phyloP scores from a whole-genome alignment of 306 rosid species.

The Dryas drummondii region DNA sequence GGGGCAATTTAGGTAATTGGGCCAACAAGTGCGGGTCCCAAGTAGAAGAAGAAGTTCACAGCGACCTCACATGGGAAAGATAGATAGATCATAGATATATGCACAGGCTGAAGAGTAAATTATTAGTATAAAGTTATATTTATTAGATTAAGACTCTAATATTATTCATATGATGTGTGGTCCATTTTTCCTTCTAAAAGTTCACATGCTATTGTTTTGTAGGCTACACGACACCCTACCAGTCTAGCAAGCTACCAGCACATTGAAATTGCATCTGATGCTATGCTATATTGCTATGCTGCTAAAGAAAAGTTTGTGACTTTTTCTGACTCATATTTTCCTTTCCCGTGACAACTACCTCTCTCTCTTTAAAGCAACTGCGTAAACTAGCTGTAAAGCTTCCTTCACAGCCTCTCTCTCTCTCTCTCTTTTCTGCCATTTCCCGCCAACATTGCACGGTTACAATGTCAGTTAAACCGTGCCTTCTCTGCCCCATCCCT shows the following conservation, averaged over 20 bases:
- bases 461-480: neutral
- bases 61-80: conserved; percentile 24
- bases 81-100: neutral
- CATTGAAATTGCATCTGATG: conserved; percentile 22
- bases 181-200: conserved; percentile 16
- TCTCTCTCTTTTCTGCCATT: conserved; percentile 1
- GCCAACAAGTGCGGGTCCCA: conserved; percentile 29
- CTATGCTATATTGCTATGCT: conserved; percentile 2
- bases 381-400: conserved; percentile 42
- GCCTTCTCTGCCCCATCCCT: neutral
- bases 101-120: no score
- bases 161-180: conserved; percentile 16
- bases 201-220: conserved; percentile 28
- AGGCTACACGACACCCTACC: no score
- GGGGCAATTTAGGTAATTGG: neutral
- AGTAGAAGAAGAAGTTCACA: neutral
- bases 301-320: conserved; percentile 17
- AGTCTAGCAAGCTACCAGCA: no score
- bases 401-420: conserved; percentile 9
- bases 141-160: no score
- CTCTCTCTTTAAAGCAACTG: conserved; percentile 26
- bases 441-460: conserved; percentile 9
- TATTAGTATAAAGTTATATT: neutral
- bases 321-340: conserved; percentile 20
- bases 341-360: conserved; percentile 24